Evolutionary conservation across 1,139 yeast species (phyloP).

Genomic region (Spencermartinsiella ligniputridi): DNA sequence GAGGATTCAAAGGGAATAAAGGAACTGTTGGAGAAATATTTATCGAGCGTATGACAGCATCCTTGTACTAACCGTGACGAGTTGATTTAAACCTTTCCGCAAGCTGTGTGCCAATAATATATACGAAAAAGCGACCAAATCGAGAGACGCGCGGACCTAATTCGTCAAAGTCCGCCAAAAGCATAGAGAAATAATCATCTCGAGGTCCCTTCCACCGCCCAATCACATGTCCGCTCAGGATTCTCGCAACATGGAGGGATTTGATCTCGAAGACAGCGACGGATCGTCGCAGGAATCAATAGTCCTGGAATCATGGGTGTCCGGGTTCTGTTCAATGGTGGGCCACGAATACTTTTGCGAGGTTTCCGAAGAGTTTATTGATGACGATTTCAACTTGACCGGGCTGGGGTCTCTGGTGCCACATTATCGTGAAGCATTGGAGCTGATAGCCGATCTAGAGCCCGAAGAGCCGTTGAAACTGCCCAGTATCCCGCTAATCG

Average conservation of each 20-base stretch:
- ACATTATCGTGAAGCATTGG: conserved; percentile 86
- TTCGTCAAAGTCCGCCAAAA: too few relatives aligned
- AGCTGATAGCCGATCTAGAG: conserved; percentile 83
- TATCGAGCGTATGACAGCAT: too few relatives aligned
- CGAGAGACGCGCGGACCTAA: too few relatives aligned
- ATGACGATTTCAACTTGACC: conserved; percentile 92
- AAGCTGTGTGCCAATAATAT: too few relatives aligned
- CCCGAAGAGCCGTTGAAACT: conserved; percentile 58
- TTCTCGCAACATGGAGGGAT: neutral
- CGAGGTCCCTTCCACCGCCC: too few relatives aligned
- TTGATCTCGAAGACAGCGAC: conserved; percentile 2
- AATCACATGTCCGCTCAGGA: too few relatives aligned
- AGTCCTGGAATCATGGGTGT: conserved; percentile 64
- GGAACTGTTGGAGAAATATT: too few relatives aligned
- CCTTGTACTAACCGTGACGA: too few relatives aligned
- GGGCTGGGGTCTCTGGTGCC: conserved; percentile 86
- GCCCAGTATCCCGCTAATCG: conserved; percentile 70
- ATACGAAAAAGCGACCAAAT: too few relatives aligned
- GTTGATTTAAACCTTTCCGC: too few relatives aligned
- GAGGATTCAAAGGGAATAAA: too few relatives aligned
- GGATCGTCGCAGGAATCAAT: conserved; percentile 22
- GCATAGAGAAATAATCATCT: too few relatives aligned
- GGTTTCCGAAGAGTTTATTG: conserved; percentile 87
- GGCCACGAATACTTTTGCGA: conserved; percentile 95
- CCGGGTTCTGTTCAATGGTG: conserved; percentile 77